phyloP scores from a whole-genome alignment of 2,329 filamentous ascomycete genomes.

The Pseudomassariella vexata region DNA sequence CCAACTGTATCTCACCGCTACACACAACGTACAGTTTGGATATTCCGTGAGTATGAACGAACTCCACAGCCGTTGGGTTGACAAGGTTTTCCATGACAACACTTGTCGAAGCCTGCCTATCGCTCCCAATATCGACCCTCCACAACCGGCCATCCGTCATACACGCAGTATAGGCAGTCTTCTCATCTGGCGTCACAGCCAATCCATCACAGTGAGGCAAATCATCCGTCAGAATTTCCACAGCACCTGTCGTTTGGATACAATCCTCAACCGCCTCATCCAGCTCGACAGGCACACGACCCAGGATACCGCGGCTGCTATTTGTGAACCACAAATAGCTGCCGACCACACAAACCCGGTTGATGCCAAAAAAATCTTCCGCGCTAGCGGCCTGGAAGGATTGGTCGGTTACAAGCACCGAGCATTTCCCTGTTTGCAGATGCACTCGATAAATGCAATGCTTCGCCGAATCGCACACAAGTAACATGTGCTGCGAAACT shows the following conservation, averaged over 20 bases:
- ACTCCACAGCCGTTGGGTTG: slow-evolving; percentile 20
- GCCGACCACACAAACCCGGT: slow-evolving; percentile 16
- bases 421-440: slow-evolving; percentile 13
- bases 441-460: slow-evolving; percentile 20
- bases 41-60: slow-evolving; percentile 6
- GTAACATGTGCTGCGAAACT: slow-evolving; percentile 15
- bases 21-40: slow-evolving; percentile 3
- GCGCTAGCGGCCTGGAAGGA: slow-evolving; percentile 13
- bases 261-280: slow-evolving; percentile 7
- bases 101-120: slow-evolving; percentile 11
- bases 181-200: slow-evolving; percentile 15
- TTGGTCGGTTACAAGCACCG: slow-evolving; percentile 15
- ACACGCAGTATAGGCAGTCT: slow-evolving; percentile 17
- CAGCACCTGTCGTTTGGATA: slow-evolving; percentile 14
- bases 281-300: slow-evolving; percentile 18
- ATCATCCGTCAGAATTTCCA: slow-evolving; percentile 15
- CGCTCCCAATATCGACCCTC: slow-evolving; percentile 9
- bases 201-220: slow-evolving; percentile 22
- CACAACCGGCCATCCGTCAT: slow-evolving; percentile 8
- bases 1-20: slow-evolving; percentile 3
- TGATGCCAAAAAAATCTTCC: slow-evolving; percentile 20
- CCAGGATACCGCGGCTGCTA: slow-evolving; percentile 17
- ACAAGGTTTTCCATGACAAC: slow-evolving; percentile 19
- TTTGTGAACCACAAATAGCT: slow-evolving; percentile 22
- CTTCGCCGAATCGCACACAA: slow-evolving; percentile 18